Evolutionary conservation across 2,329 filamentous ascomycete genomes (phyloP), one percentile per base, ranked within the genome.

Genomic region (Apiospora arundinis): DNA sequence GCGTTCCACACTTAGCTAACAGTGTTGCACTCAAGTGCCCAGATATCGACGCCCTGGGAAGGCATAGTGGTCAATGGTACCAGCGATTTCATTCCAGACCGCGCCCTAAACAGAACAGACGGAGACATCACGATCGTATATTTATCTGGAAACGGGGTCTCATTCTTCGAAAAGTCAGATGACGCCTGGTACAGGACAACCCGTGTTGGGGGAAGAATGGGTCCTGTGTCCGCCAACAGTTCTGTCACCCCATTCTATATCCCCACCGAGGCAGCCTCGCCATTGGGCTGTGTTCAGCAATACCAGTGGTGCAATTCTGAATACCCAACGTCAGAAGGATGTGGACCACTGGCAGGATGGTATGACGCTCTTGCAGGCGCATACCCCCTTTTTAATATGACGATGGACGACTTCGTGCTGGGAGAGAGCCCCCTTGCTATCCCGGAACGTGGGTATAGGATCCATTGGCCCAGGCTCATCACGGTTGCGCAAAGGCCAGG

Each of bases 281-380:
- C 69, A 14, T 9, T 70, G 9, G 69, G 42, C 4, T 70, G 69
- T 42, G 9, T 45, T 5, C 44, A 48, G 42, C 69, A 70, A 18
- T 46, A 21, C 16, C 69, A 70, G 14, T 70, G 48, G 40, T 70
- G 69, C n/a, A 70, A 67, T 12, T 23, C 69, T n/a, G 69, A 56
- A 32, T 45, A 46, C 32, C 4, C 18, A 8, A 66, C n/a, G 5
- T 21, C 42, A 7, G 18, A 16, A 56, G 63, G 48, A 32, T 70
- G 69, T 40, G 63, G 60, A n/a, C 69, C 69, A 23, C 69, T 70
- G 16, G 32, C 44, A 9, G 40, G 60, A 1, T 70, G 21, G 42
- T 18, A 18, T 18, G 69, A 70, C 46, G 69, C 69, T 25, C 12
- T 37, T 11, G 23, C 18, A 7, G 69, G 60, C 28, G 69, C 69